These are phyloP conservation scores for Malus domestica DNA, from an alignment of 306 rosid species.

Conservation along the genomic window DNA sequence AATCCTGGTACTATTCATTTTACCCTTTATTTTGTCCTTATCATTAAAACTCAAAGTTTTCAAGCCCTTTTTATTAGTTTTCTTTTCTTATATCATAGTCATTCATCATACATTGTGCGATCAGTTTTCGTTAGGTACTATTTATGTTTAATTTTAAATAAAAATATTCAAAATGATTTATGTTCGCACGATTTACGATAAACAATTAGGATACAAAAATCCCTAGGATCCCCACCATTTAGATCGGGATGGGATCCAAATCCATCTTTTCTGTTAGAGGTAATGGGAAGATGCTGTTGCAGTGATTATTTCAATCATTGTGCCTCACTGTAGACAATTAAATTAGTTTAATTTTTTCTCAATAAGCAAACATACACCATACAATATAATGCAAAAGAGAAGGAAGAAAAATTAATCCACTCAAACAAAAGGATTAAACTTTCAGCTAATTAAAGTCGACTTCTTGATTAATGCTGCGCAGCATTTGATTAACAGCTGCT, in stretches of 20 bases:
- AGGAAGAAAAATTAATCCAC: neutral
- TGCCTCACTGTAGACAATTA: neutral
- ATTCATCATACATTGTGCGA: accelerated
- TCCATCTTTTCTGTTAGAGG: neutral
- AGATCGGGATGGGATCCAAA: too few relatives aligned
- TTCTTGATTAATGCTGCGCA: slow-evolving; percentile 37
- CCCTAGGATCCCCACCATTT: too few relatives aligned
- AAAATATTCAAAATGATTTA: too few relatives aligned
- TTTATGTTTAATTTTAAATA: too few relatives aligned
- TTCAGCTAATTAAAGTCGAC: slow-evolving; percentile 37
- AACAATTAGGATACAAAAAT: too few relatives aligned
- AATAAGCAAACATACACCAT: slow-evolving; percentile 2
- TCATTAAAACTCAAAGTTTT: too few relatives aligned
- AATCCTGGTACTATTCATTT: too few relatives aligned
- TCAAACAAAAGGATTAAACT: neutral
- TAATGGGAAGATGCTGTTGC: neutral
- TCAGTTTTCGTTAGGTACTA: too few relatives aligned
- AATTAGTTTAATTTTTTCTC: neutral
- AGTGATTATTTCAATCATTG: neutral
- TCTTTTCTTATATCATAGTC: too few relatives aligned
- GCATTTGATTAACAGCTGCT: slow-evolving; percentile 67
- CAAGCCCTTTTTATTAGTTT: too few relatives aligned
- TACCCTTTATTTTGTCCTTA: too few relatives aligned
- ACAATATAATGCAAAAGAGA: neutral
- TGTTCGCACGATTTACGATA: too few relatives aligned